Evolutionary conservation across 2,329 filamentous ascomycete genomes (phyloP).

Genomic region (Xylariaceae sp.): DNA sequence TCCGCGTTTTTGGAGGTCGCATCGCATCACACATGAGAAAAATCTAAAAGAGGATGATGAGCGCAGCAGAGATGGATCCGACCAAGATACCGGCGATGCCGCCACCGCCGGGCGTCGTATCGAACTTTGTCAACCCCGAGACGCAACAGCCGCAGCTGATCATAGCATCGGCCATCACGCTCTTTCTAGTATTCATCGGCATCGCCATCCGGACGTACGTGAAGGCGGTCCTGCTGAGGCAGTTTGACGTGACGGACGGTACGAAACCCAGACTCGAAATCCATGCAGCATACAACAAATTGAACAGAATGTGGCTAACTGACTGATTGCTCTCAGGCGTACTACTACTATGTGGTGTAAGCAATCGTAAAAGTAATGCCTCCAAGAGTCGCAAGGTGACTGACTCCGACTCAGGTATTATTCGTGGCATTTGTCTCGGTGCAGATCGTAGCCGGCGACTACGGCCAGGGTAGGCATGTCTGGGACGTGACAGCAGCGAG

Average conservation of each 20-base stretch:
- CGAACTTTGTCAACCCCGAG: constrained; percentile 1
- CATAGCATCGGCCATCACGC: constrained; percentile 1
- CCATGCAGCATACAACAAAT: too few relatives aligned
- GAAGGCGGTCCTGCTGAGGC: neutral
- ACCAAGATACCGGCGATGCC: constrained; percentile 1
- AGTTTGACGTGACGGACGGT: constrained; percentile 4
- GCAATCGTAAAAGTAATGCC: too few relatives aligned
- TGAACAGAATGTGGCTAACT: too few relatives aligned
- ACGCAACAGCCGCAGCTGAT: neutral
- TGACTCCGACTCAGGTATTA: constrained; percentile 1
- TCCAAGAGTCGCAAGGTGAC: neutral
- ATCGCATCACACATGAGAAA: too few relatives aligned
- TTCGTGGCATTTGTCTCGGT: constrained; percentile 1
- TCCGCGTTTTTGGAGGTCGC: too few relatives aligned
- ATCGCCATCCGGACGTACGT: constrained; percentile 2
- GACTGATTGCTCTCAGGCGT: neutral
- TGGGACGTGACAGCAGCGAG: neutral
- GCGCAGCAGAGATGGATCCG: neutral
- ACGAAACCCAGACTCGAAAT: neutral
- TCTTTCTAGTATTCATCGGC: neutral
- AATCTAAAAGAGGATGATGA: too few relatives aligned
- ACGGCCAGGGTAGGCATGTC: neutral
- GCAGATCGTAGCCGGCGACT: neutral
- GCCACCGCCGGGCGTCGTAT: neutral
- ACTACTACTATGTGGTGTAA: constrained; percentile 1